Evolutionary conservation across 345 rosid genomes (phyloP).

Genomic region (Litchi chinensis): DNA sequence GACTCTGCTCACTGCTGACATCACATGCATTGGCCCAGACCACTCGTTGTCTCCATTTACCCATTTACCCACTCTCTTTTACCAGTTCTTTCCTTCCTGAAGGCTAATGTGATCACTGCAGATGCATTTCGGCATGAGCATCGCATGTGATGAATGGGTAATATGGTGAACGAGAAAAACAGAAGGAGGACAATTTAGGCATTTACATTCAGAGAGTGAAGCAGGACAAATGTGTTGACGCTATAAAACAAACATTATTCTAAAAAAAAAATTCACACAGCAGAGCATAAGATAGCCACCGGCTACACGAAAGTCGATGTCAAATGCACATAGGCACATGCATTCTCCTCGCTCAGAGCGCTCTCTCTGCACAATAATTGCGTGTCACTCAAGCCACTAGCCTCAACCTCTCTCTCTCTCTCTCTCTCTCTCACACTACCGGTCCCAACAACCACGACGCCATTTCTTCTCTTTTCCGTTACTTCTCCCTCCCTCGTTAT

Average conservation of each 20-base stretch:
- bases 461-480: background rate
- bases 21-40: constrained; percentile 13
- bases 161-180: background rate
- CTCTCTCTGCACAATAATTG: constrained; percentile 24
- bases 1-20: constrained; percentile 13
- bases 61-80: background rate
- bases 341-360: constrained; percentile 28
- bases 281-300: constrained; percentile 10
- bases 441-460: background rate
- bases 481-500: background rate
- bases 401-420: background rate
- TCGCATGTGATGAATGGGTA: background rate
- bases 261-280: background rate
- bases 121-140: background rate
- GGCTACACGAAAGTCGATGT: too few species aligned
- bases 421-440: background rate
- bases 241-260: background rate
- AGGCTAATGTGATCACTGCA: background rate
- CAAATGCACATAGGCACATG: constrained; percentile 14
- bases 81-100: background rate
- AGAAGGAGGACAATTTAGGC: background rate
- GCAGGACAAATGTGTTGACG: background rate
- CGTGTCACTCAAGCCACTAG: constrained; percentile 28
- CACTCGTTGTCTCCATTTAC: background rate
- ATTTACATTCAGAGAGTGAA: too few species aligned